Conservation (phyloP, 129 eudicot species). For the Sambucus nigra region DNA sequence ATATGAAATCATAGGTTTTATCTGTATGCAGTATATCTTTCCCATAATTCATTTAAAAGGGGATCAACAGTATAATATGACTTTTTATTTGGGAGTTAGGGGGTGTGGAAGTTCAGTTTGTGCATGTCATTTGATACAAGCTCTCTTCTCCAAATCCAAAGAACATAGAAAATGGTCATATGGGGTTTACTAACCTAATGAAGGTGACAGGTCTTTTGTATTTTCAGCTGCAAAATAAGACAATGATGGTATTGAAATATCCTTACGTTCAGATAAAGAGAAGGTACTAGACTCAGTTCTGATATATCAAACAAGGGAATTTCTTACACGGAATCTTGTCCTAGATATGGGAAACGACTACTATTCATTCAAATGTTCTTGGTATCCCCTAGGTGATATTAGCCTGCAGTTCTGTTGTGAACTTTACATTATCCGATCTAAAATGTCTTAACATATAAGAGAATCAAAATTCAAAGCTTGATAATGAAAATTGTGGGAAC, state of each 20-base stretch:
- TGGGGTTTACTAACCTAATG: background rate
- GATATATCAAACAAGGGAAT: background rate
- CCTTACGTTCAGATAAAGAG: constrained; percentile 15
- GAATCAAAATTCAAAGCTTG: constrained; percentile 16
- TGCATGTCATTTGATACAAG: too few relatives aligned
- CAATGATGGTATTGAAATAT: background rate
- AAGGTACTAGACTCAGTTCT: constrained; percentile 3
- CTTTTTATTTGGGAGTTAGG: too few relatives aligned
- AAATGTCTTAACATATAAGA: constrained; percentile 12
- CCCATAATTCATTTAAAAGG: too few relatives aligned
- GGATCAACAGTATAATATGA: too few relatives aligned
- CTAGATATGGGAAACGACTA: background rate
- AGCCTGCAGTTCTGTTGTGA: background rate
- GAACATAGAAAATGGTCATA: constrained; percentile 10
- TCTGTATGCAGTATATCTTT: too few relatives aligned
- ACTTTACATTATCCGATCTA: constrained; percentile 4
- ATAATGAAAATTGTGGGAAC: constrained; percentile 6
- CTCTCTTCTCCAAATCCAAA: constrained; percentile 10
- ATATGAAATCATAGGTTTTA: too few relatives aligned
- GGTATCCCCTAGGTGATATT: background rate
- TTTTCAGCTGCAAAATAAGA: background rate
- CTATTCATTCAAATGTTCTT: constrained; percentile 3
- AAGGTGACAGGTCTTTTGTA: constrained; percentile 1
- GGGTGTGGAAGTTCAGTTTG: too few relatives aligned
- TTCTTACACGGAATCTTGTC: background rate